These are phyloP conservation scores for Alisma plantagoaquatica DNA, from an alignment of 106 monocot species.

Conservation along the genomic window DNA sequence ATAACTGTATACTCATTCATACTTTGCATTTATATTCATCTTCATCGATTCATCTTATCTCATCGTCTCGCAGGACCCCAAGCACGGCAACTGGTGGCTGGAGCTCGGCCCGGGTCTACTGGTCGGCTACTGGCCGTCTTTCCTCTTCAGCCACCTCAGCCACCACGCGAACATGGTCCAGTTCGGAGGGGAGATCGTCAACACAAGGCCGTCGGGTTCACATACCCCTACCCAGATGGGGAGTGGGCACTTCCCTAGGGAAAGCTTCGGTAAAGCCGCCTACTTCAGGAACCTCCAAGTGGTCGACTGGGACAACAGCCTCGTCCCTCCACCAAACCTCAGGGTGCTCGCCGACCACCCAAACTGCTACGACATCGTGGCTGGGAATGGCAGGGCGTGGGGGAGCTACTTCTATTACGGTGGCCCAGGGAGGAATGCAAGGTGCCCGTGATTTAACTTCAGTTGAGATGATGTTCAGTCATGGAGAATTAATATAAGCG, in stretches of 20 bases:
- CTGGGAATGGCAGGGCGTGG: conserved; percentile 4
- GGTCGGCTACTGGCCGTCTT: conserved; percentile 28
- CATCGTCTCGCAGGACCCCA: conserved; percentile 12
- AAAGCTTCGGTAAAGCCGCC: conserved; percentile 15
- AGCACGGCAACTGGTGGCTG: conserved; percentile 28
- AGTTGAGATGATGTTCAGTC: too few species aligned
- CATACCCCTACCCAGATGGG: conserved; percentile 30
- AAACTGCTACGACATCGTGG: conserved; percentile 16
- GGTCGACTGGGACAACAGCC: conserved; percentile 18
- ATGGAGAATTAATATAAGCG: too few species aligned
- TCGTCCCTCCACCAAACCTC: conserved; percentile 1
- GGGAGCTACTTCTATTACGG: conserved; percentile 23
- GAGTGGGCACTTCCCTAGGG: conserved; percentile 14
- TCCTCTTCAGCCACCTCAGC: conserved; percentile 14
- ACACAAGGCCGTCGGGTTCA: not conserved
- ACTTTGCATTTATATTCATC: not conserved
- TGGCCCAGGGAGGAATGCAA: conserved; percentile 17
- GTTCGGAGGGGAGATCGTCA: conserved; percentile 20
- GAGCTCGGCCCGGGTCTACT: conserved; percentile 11
- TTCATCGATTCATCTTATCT: not conserved
- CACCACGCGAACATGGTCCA: conserved; percentile 16
- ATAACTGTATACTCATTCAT: not conserved
- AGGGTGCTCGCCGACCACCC: conserved; percentile 9
- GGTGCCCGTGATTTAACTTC: conserved; percentile 11
- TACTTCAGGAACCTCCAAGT: conserved; percentile 19